Evolutionary conservation across 2,329 filamentous ascomycete species (phyloP), one percentile per base, ranked within the genome.

Genomic region (Alternaria brassicicola): DNA sequence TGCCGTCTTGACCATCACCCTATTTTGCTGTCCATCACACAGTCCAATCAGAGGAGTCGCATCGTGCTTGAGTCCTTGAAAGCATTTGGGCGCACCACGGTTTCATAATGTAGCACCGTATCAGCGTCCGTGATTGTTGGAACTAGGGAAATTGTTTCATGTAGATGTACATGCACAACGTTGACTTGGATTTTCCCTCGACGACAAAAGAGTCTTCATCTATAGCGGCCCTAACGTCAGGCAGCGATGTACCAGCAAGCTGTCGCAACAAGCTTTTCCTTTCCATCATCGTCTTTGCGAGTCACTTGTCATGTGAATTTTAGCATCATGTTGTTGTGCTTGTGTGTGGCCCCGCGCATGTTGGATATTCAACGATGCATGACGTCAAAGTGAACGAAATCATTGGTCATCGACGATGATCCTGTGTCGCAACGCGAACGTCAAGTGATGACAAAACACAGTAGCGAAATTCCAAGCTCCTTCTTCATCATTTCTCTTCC

Each of bases 311-410:
- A 6, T 36, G 17, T n/a, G 5, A 36, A 15, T 9, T 9, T 36
- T 17, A 1, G 35, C n/a, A 1, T 17, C 17, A 38, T 21, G 28
- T 3, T 30, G 36, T 38, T 21, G 4, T 39, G 12, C 2, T 7
- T 8, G 3, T 15, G 4, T 12, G 41, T 17, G 17, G 25, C 1
- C 12, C 25, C 23, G 41, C 15, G 25, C 41, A 19, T 9, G 10
- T 2, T 17, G 41, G 15, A 25, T 10, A 28, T 3, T n/a, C 51
- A 45, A 30, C 43, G 52, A 52, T 51, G 47, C 15, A 42, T 59
- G 52, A 56, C 57, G 48, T 59, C 52, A 57, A 42, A 28, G 23
- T 57, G 35, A 57, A 15, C 47, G 33, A 52, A 57, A 35, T 31
- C 38, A n/a, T 41, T 28, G 26, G 26, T 33, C 19, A 56, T 28